Evolutionary conservation across 805 yeast genomes (phyloP).

Genomic region (Saccharomycopsis fibuligera): DNA sequence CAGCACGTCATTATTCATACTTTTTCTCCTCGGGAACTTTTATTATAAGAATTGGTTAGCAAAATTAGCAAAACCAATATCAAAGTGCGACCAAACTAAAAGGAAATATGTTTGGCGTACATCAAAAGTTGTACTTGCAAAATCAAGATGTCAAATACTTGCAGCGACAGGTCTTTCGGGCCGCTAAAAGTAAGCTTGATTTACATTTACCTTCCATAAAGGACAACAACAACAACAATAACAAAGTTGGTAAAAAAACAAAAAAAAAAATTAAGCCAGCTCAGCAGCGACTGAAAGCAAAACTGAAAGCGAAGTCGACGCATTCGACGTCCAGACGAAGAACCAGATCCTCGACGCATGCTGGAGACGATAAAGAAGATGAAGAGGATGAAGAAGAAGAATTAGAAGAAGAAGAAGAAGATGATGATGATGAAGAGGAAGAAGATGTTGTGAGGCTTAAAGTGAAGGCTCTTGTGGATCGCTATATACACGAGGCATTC

Average conservation of each 20-base stretch:
- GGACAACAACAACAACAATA: background rate
- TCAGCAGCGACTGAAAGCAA: background rate
- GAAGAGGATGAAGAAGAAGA: background rate
- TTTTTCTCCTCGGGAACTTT: too few species aligned
- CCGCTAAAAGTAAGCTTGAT: slow-evolving; percentile 40
- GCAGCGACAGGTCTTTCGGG: slow-evolving; percentile 36
- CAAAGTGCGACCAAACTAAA: background rate
- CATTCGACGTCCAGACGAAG: background rate
- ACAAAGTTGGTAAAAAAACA: slow-evolving; percentile 1
- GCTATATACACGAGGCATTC: slow-evolving; percentile 46
- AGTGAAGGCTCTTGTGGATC: slow-evolving; percentile 38
- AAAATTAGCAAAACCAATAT: background rate
- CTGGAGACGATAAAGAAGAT: background rate
- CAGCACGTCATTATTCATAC: too few species aligned
- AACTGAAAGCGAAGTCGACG: background rate
- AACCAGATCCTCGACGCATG: background rate
- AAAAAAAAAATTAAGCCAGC: too few species aligned
- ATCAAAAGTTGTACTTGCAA: slow-evolving; percentile 42
- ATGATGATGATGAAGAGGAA: slow-evolving; percentile 19
- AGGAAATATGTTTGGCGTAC: slow-evolving; percentile 25
- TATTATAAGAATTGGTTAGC: background rate
- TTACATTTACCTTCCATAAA: slow-evolving; percentile 37
- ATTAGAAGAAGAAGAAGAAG: slow-evolving; percentile 9
- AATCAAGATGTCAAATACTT: slow-evolving; percentile 47
- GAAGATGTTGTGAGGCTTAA: slow-evolving; percentile 41